A percentile compares a stretch with the other conserved stretches of the same genome.
phyloP scores from a whole-genome alignment of 2,329 filamentous ascomycete species.

The Beauveria sp. region DNA sequence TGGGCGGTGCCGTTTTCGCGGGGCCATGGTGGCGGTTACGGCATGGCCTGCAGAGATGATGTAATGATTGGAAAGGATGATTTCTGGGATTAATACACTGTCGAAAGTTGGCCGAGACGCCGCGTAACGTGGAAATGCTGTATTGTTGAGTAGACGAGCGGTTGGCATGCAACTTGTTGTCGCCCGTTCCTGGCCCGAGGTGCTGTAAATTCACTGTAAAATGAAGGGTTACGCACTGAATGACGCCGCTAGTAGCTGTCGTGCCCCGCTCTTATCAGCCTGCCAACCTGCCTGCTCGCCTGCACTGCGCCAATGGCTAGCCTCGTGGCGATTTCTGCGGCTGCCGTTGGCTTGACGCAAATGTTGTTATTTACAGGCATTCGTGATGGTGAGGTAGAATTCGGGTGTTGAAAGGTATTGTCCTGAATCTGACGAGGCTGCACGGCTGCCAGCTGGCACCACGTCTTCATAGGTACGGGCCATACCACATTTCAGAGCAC shows the following conservation, averaged over 20 bases:
- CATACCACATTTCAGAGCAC: no score
- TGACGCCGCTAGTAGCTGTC: not conserved
- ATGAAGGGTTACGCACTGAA: not conserved
- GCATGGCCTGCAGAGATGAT: not conserved
- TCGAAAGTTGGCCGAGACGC: not conserved
- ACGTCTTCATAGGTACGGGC: no score
- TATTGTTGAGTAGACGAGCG: constrained; percentile 2
- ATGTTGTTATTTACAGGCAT: not conserved
- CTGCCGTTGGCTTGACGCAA: not conserved
- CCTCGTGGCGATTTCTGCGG: not conserved
- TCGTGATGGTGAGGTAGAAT: not conserved
- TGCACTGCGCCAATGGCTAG: not conserved
- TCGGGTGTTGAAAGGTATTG: not conserved
- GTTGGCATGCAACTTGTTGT: constrained; percentile 7
- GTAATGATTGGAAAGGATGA: not conserved
- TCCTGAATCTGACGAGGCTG: no score
- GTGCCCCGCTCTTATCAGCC: not conserved
- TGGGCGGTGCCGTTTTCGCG: constrained; percentile 27
- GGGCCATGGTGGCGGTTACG: constrained; percentile 19
- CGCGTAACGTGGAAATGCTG: not conserved
- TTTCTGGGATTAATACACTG: not conserved
- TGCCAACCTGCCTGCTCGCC: not conserved
- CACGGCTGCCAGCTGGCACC: no score
- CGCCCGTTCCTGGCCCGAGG: not conserved
- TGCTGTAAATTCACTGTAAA: not conserved